Evolutionary conservation across 495 filamentous ascomycete species (phyloP).

Genomic region (Barbatosphaeria neglecta): DNA sequence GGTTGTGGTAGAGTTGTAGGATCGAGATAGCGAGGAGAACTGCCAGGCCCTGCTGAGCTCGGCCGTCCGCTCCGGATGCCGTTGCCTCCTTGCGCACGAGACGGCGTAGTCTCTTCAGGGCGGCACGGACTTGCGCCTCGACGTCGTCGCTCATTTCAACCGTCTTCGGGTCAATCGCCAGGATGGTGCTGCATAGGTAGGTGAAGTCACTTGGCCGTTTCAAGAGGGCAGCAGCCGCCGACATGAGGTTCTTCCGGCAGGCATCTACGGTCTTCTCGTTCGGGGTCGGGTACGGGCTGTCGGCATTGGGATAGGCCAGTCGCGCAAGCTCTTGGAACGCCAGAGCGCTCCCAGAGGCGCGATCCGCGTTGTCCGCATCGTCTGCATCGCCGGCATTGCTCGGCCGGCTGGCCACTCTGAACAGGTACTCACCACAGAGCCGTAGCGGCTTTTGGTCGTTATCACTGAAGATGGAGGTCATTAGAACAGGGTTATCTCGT

Average conservation of each 20-base stretch:
- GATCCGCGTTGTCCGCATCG: constrained; percentile 3
- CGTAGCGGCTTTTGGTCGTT: constrained; percentile 24
- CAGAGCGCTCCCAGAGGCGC: constrained; percentile 21
- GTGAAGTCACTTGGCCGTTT: constrained; percentile 44
- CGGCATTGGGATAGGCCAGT: constrained; percentile 32
- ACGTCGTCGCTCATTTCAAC: constrained; percentile 54
- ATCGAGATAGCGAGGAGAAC: constrained; percentile 78
- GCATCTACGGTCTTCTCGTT: constrained; percentile 53
- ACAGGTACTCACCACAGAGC: constrained; percentile 43
- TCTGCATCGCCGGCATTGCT: constrained; percentile 5
- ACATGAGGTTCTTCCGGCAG: constrained; percentile 53
- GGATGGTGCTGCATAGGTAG: constrained; percentile 35
- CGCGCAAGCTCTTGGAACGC: constrained; percentile 33
- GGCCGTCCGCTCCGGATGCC: constrained; percentile 22
- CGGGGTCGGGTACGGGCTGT: constrained; percentile 18
- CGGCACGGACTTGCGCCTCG: constrained; percentile 43
- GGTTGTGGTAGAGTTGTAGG: constrained; percentile 74
- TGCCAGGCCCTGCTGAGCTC: constrained; percentile 50
- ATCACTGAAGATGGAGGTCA: constrained; percentile 4
- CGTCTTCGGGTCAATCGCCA: constrained; percentile 36
- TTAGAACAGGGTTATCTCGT: constrained; percentile 2
- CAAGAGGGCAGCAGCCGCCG: constrained; percentile 55
- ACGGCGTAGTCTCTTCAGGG: constrained; percentile 55
- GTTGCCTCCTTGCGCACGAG: constrained; percentile 47
- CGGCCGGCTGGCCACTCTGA: constrained; percentile 19